Conservation (phyloP, 2,329 filamentous ascomycete genomes). For the Ascochyta rabiei region DNA sequence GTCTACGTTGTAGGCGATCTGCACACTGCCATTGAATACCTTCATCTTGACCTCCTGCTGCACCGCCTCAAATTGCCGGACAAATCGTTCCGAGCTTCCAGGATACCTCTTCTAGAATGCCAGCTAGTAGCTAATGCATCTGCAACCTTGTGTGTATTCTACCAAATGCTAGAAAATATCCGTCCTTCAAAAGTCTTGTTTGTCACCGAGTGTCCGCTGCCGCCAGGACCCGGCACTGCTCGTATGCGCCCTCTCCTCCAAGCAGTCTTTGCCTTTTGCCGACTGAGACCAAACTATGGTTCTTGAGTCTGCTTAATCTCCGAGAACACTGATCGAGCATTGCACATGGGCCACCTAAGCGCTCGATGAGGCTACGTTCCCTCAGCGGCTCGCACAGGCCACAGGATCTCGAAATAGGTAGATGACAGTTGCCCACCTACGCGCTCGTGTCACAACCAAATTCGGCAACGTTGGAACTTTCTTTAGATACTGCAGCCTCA, state of each 20-base stretch:
- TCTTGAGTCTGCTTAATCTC: conserved; percentile 12
- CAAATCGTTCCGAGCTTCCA: conserved; percentile 20
- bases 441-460: conserved; percentile 37
- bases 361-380: conserved; percentile 41
- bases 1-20: too few relatives aligned
- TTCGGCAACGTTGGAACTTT: conserved; percentile 22
- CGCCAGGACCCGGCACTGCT: conserved; percentile 10
- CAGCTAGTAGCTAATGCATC: conserved; percentile 21
- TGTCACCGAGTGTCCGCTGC: conserved; percentile 31
- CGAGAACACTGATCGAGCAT: conserved; percentile 22
- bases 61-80: conserved; percentile 33
- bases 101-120: conserved; percentile 30
- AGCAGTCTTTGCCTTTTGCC: conserved; percentile 13
- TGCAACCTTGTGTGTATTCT: conserved; percentile 20
- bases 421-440: conserved; percentile 33
- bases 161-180: conserved; percentile 23
- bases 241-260: conserved; percentile 20
- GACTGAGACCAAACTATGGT: conserved; percentile 16
- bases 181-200: conserved; percentile 20
- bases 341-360: conserved; percentile 16
- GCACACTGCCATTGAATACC: too few relatives aligned
- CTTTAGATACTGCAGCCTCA: conserved; percentile 18
- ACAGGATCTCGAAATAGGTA: conserved; percentile 20
- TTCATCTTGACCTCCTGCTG: conserved; percentile 27
- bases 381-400: conserved; percentile 29